phyloP scores from a whole-genome alignment of 495 filamentous ascomycete genomes.

The Baudoinia panamericana region DNA sequence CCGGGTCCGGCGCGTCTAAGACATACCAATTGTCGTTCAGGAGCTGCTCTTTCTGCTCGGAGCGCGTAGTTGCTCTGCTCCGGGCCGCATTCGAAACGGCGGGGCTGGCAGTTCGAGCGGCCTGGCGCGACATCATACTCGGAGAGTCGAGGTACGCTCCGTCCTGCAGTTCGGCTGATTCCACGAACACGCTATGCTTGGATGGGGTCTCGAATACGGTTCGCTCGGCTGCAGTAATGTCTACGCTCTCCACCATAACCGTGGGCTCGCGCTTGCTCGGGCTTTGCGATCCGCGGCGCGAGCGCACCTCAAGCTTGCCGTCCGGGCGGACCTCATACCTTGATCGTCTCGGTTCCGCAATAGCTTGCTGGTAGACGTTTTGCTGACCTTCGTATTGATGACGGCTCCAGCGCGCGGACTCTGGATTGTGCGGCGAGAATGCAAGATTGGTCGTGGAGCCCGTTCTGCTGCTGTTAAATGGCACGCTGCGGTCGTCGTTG shows the following conservation, averaged over 20 bases:
- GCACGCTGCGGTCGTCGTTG: conserved; percentile 45
- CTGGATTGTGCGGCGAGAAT: conserved; percentile 34
- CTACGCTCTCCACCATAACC: background rate
- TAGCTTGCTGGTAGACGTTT: conserved; percentile 39
- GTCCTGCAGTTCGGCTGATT: too few species aligned
- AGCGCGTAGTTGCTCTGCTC: background rate
- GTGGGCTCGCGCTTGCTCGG: conserved; percentile 3
- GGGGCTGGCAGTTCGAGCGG: conserved; percentile 5
- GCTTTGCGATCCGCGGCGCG: conserved; percentile 25
- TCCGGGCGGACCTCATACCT: conserved; percentile 22
- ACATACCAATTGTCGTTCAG: conserved; percentile 23
- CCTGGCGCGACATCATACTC: background rate
- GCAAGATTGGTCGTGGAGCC: conserved; percentile 38
- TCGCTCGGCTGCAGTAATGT: too few species aligned
- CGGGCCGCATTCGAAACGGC: conserved; percentile 10
- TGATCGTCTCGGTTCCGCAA: conserved; percentile 30
- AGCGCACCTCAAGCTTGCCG: conserved; percentile 24
- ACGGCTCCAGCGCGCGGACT: conserved; percentile 27
- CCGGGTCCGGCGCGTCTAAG: conserved; percentile 13
- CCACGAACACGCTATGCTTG: background rate
- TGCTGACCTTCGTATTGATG: conserved; percentile 32
- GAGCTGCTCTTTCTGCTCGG: conserved; percentile 14
- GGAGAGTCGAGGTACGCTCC: too few species aligned
- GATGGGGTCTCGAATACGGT: background rate
- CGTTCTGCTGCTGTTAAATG: conserved; percentile 62